Evolutionary conservation across 73 alveolate species (phyloP), one percentile per base, ranked within the genome.

Genomic region (Paramecium caudatum): DNA sequence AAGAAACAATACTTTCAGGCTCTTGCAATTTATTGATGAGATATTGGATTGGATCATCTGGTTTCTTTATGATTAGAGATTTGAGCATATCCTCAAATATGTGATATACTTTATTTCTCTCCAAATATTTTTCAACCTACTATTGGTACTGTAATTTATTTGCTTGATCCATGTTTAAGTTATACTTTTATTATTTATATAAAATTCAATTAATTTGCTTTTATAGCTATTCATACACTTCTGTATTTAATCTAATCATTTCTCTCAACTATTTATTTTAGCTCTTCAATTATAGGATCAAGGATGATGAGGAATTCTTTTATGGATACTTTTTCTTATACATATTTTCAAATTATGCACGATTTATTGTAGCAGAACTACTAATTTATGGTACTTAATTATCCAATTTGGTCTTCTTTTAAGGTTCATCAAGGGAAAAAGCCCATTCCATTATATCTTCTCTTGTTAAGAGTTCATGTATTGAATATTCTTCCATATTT

Each of bases 11-110:
- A 86, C 82, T 37, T 39, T 70, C 78, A 41, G 97, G 97, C 27
- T 93, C 88, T 25, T 95, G 48, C 16, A 97, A 91, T 62, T 94
- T 87, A 49, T 92, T 91, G 41, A 97, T 92, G 13, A 97, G 95
- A 91, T 82, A 97, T 68, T 96, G 91, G 19, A 97, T 91, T 5
- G 99, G 99, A 47, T 96, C 97, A 23, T 95, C 95, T n/a, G 99
- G 99, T 62, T 96, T 91, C 91, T 97, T 92, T 65, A 96, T 94
- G 32, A 97, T 87, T 55, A 96, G 91, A 39, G 95, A 92, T 90
- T 95, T 97, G 41, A 97, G 94, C 48, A 97, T 82, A 90, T 91
- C 91, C 78, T 96, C 98, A 93, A 97, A 97, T 63, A 97, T 91
- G 61, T 97, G 99, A 68, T 95, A 91, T 62, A 96, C 98, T 87